Evolutionary conservation across 2,329 filamentous ascomycete species (phyloP).

Genomic region (Gnomoniopsis smithogilvyi): DNA sequence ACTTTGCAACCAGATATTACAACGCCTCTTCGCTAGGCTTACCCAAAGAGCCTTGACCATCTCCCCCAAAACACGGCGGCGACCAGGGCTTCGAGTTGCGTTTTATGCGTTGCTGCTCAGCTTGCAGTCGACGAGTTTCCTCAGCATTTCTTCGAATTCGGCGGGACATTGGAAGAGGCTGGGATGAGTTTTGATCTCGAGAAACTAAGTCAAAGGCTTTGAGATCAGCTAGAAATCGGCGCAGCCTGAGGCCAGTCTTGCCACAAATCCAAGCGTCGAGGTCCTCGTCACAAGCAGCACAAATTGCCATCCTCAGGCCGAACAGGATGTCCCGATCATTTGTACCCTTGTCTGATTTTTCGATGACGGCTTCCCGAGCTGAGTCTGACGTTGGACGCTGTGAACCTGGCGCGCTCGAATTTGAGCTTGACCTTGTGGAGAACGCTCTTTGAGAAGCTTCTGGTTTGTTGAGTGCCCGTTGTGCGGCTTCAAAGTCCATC

Average conservation of each 20-base stretch:
- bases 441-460: not conserved
- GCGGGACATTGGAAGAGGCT: not conserved
- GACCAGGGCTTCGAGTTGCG: conserved; percentile 1
- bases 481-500: not conserved
- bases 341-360: conserved; percentile 36
- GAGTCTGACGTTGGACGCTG: not conserved
- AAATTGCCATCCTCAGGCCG: conserved; percentile 53
- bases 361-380: not conserved
- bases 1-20: not conserved
- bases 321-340: conserved; percentile 50
- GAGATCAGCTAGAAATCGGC: conserved; percentile 53
- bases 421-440: not conserved
- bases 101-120: conserved; percentile 6
- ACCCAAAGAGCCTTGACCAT: not conserved
- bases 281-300: conserved; percentile 52
- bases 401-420: not conserved
- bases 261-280: conserved; percentile 50
- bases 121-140: not conserved
- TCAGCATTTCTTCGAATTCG: conserved; percentile 7
- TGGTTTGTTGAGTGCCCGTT: not conserved
- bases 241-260: conserved; percentile 49
- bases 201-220: conserved; percentile 47
- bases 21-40: not conserved
- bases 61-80: conserved; percentile 9
- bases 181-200: conserved; percentile 20